Evolutionary conservation across 2,329 filamentous ascomycete genomes (phyloP), one percentile per base, ranked within the genome.

Genomic region (Conoideocrella luteorostrata): DNA sequence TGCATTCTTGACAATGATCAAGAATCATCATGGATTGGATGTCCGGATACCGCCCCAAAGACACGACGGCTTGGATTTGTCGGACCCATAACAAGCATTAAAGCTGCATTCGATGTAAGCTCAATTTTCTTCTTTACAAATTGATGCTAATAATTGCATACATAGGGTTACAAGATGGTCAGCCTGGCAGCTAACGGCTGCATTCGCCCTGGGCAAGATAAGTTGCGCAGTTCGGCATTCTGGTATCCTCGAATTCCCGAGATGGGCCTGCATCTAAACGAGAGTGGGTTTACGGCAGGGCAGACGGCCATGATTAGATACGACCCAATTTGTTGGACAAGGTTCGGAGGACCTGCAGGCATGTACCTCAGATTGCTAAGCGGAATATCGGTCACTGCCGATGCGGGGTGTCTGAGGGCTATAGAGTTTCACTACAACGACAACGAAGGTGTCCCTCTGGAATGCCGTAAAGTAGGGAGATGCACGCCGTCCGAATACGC

Each of bases 381-480:
- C 2, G 46, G 46, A 21, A 45, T 48, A 1, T 46, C 46, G 24
- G 43, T 48, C 37, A 46, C 43, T 33, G 23, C 20, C 30, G 30
- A 43, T 26, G 7, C 5, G 15, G 30, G 39, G 18, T 35, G 23
- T 15, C 26, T 29, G 5, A 43, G 34, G 24, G 22, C 28, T 43
- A 48, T 46, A 17, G 43, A 48, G 34, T 48, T 48, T 20, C 43
- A 46, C 33, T 48, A 48, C 36, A 43, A 48, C 36, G 41, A 48
- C 43, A 43, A 34, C 38, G 43, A 43, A 24, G 22, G 39, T 30
- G 39, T 45, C 34, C 43, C 46, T 36, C 34, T 36, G 12, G 43
- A 43, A 41, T 40, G 39, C 34, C 39, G 39, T 39, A 46, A 22
- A 43, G 5, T 48, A 43, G 46, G 46, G 23, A 45, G 37, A 43